These are phyloP conservation scores for Paecilomyces dactylethromorphus DNA, from an alignment of 2,329 filamentous ascomycete genomes.

Conservation along the genomic window DNA sequence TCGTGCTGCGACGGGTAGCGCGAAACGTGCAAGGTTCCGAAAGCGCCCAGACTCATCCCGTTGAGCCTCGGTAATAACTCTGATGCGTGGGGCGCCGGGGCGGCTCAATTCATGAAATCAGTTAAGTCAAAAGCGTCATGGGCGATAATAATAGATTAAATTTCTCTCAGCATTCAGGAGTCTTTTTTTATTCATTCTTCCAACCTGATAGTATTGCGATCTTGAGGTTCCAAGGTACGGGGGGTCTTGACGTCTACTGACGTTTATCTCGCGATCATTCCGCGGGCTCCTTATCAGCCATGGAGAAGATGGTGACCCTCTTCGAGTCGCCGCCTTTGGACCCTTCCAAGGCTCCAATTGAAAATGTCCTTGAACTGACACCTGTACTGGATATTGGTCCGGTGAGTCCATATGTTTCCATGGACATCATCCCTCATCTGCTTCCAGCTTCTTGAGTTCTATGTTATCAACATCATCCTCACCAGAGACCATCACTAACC, in stretches of 20 bases:
- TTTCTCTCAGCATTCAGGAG: background rate
- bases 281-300: constrained; percentile 7
- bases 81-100: background rate
- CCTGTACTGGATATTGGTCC: constrained; percentile 57
- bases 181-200: background rate
- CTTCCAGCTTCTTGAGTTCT: background rate
- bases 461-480: background rate
- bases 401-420: constrained; percentile 39
- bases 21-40: background rate
- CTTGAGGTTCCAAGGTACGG: background rate
- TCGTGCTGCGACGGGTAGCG: background rate
- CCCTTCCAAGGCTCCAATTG: constrained; percentile 68
- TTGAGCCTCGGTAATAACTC: background rate
- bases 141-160: background rate
- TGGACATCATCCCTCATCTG: background rate
- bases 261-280: background rate
- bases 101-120: background rate
- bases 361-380: constrained; percentile 81
- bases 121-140: background rate
- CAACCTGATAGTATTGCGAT: background rate
- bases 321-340: constrained; percentile 70
- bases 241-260: background rate
- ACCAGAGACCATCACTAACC: background rate
- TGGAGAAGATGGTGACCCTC: constrained; percentile 49
- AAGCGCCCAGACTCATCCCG: background rate